phyloP scores from a whole-genome alignment of 1,284 basidiomycete genomes.

The Sanguinoderma infundibulare region DNA sequence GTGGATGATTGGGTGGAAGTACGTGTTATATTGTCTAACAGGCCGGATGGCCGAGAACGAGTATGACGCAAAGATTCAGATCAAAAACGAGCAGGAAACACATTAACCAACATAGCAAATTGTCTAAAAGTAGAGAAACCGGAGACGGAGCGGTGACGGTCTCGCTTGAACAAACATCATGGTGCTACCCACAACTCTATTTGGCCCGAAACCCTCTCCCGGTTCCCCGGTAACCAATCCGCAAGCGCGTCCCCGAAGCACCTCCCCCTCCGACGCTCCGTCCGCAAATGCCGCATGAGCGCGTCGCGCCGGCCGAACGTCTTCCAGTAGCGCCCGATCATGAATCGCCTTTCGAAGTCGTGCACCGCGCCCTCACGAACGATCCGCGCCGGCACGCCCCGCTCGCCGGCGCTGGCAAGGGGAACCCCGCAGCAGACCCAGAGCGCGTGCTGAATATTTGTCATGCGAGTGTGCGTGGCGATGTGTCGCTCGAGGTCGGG shows the following conservation, averaged over 20 bases:
- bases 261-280: slow-evolving; percentile 40
- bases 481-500: slow-evolving; percentile 61
- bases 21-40: no score
- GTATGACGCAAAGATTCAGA: no score
- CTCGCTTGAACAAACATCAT: no score
- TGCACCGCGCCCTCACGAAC: slow-evolving; percentile 35
- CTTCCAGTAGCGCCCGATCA: slow-evolving; percentile 54
- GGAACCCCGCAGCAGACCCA: slow-evolving; percentile 48
- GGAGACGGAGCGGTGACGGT: no score
- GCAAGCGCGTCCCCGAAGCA: slow-evolving; percentile 40
- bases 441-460: no score
- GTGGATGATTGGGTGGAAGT: no score
- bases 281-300: slow-evolving; percentile 57
- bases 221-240: not conserved
- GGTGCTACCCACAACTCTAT: no score
- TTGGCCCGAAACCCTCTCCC: no score
- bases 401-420: slow-evolving; percentile 38
- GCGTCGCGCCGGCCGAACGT: slow-evolving; percentile 61
- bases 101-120: no score
- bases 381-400: slow-evolving; percentile 20
- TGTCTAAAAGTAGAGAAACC: no score
- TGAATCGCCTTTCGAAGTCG: slow-evolving; percentile 37
- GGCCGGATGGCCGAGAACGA: no score
- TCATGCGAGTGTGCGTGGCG: slow-evolving; percentile 51
- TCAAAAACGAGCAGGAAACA: no score